Percentiles rank a stretch among this genome's conserved stretches.
phyloP scores from a whole-genome alignment of 2,329 filamentous ascomycete genomes.

The Aquanectria penicillioides region DNA sequence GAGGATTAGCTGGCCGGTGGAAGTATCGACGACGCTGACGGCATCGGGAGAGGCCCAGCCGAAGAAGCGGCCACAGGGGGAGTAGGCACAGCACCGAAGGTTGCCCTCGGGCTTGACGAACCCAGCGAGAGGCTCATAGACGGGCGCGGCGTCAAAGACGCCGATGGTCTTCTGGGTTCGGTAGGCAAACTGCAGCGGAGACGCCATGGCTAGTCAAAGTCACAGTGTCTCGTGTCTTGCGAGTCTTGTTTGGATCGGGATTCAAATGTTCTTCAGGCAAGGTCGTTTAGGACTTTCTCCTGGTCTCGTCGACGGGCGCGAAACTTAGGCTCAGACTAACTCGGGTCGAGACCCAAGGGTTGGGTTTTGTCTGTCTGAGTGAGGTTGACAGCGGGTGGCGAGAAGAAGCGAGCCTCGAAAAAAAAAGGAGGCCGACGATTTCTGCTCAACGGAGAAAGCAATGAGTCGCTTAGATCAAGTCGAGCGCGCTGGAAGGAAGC shows the following conservation, averaged over 20 bases:
- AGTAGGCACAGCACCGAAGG: conserved; percentile 94
- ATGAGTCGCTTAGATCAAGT: conserved; percentile 9
- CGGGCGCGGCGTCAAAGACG: conserved; percentile 88
- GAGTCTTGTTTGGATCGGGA: conserved; percentile 37
- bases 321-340: conserved; percentile 8
- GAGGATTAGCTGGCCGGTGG: conserved; percentile 77
- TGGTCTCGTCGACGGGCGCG: conserved; percentile 26
- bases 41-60: conserved; percentile 91
- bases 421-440: background rate
- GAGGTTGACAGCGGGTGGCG: conserved; percentile 5
- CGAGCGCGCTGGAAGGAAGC: conserved; percentile 22
- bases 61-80: conserved; percentile 94
- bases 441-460: conserved; percentile 15
- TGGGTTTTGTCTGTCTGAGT: too few relatives aligned
- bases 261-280: conserved; percentile 39
- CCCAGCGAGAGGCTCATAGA: conserved; percentile 85
- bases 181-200: conserved; percentile 93
- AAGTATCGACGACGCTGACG: conserved; percentile 86
- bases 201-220: conserved; percentile 95
- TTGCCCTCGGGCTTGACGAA: conserved; percentile 92
- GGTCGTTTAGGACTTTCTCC: conserved; percentile 25
- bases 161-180: conserved; percentile 97
- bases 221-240: conserved; percentile 65
- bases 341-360: too few relatives aligned
- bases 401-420: background rate